phyloP scores from a whole-genome alignment of 169 alveolate genomes.

The Plasmodium gallinaceum region DNA sequence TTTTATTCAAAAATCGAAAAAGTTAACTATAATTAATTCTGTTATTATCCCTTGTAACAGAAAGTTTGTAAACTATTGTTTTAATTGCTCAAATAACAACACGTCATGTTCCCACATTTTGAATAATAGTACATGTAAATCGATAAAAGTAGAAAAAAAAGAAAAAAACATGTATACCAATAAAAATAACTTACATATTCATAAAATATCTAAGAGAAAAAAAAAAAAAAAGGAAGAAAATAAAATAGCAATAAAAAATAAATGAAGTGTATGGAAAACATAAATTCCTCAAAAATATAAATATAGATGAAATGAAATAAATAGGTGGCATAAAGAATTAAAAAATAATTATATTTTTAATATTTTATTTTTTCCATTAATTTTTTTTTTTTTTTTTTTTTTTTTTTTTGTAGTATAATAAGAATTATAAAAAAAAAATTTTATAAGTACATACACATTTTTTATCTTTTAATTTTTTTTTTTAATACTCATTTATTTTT shows the following conservation, averaged over 20 bases:
- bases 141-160: not conserved
- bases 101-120: not conserved
- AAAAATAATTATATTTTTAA: not conserved
- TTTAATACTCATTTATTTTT: too few species aligned
- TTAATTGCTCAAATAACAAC: slow-evolving; percentile 17
- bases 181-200: slow-evolving; percentile 15
- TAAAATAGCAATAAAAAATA: not conserved
- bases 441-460: too few species aligned
- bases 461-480: too few species aligned
- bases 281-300: too few species aligned
- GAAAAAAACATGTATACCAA: slow-evolving; percentile 8
- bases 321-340: not conserved
- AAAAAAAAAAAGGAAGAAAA: not conserved
- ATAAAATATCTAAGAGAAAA: slow-evolving; percentile 11
- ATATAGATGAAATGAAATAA: not conserved
- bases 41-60: slow-evolving; percentile 33
- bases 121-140: not conserved
- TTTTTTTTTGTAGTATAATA: too few species aligned
- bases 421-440: too few species aligned
- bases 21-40: slow-evolving; percentile 41
- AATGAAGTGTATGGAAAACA: too few species aligned
- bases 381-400: too few species aligned
- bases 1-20: slow-evolving; percentile 29
- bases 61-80: slow-evolving; percentile 26
- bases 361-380: too few species aligned